A percentile compares a stretch with the other conserved stretches of the same genome.
These are phyloP conservation scores for Salinomyces thailandicus DNA, from an alignment of 2,329 filamentous ascomycete species.

Conservation along the genomic window DNA sequence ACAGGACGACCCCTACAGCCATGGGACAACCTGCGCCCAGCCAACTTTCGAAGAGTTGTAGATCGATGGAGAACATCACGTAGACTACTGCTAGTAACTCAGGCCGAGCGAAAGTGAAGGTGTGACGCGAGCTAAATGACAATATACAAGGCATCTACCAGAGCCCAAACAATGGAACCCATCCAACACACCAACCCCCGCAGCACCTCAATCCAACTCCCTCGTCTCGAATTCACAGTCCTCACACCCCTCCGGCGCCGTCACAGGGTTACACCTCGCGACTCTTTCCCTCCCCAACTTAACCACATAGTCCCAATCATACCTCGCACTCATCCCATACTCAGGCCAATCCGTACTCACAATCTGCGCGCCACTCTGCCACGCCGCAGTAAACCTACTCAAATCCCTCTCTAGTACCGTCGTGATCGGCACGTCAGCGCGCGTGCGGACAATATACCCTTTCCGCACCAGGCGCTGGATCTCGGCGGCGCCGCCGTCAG, in stretches of 20 bases:
- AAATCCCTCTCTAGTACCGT: slow-evolving; percentile 34
- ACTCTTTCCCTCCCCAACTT: slow-evolving; percentile 21
- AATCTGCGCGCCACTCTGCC: slow-evolving; percentile 40
- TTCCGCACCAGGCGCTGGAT: slow-evolving; percentile 37
- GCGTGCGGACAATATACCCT: slow-evolving; percentile 41
- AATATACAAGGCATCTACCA: too few species aligned
- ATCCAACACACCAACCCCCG: too few species aligned
- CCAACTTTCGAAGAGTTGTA: too few species aligned
- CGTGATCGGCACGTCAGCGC: slow-evolving; percentile 37
- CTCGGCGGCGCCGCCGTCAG: slow-evolving; percentile 22
- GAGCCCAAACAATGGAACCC: too few species aligned
- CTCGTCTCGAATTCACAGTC: slow-evolving; percentile 14
- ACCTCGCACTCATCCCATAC: slow-evolving; percentile 38
- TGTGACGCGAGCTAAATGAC: too few species aligned
- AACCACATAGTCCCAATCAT: slow-evolving; percentile 39
- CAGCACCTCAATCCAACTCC: too few species aligned
- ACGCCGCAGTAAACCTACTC: slow-evolving; percentile 35
- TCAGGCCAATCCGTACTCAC: slow-evolving; percentile 41
- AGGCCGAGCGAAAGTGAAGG: too few species aligned
- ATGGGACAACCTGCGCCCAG: too few species aligned
- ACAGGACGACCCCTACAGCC: too few species aligned
- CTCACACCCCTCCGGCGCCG: slow-evolving; percentile 27
- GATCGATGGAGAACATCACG: too few species aligned
- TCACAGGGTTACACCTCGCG: slow-evolving; percentile 30
- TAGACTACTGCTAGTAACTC: too few species aligned